A percentile compares a stretch with the other conserved stretches of the same genome.
Conservation (phyloP, 2,329 filamentous ascomycete genomes). For the Albifimbria verrucaria region DNA sequence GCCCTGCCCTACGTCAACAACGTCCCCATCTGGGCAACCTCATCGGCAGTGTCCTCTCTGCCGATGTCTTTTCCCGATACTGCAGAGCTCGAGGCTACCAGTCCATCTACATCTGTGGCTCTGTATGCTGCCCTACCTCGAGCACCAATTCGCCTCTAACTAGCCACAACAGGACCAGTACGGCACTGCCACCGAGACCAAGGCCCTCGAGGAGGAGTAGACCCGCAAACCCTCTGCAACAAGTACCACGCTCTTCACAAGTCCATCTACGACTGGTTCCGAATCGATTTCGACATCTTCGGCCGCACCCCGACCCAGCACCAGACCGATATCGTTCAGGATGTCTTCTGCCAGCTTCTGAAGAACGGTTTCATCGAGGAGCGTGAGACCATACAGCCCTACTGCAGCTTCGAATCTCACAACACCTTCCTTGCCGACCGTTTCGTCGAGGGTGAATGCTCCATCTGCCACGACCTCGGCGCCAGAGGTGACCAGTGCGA, state of each 20-base stretch:
- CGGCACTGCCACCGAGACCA: slow-evolving; percentile 93
- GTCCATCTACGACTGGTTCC: slow-evolving; percentile 94
- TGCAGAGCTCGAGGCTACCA: slow-evolving; percentile 75
- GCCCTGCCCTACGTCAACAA: slow-evolving; percentile 80
- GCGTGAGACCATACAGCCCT: slow-evolving; percentile 83
- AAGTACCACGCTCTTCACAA: slow-evolving; percentile 91
- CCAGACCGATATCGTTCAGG: slow-evolving; percentile 90
- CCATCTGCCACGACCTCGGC: slow-evolving; percentile 68
- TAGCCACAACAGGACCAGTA: slow-evolving; percentile 67
- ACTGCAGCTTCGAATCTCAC: slow-evolving; percentile 68
- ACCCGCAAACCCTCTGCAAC: slow-evolving; percentile 79
- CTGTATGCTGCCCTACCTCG: slow-evolving; percentile 17
- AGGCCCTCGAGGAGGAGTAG: slow-evolving; percentile 84
- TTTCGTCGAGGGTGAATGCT: slow-evolving; percentile 77
- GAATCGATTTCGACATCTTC: slow-evolving; percentile 92
- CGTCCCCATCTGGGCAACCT: slow-evolving; percentile 87
- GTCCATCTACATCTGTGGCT: slow-evolving; percentile 81
- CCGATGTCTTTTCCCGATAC: slow-evolving; percentile 82
- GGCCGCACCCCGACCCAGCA: slow-evolving; percentile 85
- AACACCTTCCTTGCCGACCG: slow-evolving; percentile 78
- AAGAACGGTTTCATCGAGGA: slow-evolving; percentile 87
- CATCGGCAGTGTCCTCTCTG: slow-evolving; percentile 81
- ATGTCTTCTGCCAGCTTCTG: slow-evolving; percentile 83
- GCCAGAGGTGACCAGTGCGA: slow-evolving; percentile 74
- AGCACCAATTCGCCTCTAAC: neutral